Conservation (phyloP, 805 yeast species). For the Wickerhamiella sorbophila region DNA sequence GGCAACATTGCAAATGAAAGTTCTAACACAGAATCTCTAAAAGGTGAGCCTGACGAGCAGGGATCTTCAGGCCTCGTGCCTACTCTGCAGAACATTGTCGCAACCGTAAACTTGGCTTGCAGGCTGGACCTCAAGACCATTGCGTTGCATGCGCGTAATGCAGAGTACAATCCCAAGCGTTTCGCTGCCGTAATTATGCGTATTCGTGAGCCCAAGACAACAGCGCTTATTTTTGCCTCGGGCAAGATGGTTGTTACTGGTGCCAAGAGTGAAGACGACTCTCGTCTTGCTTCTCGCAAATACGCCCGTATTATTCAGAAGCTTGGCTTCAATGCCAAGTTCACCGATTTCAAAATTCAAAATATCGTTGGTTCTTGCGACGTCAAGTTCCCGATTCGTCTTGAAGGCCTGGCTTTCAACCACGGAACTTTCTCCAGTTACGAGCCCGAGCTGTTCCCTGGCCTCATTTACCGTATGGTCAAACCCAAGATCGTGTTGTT, state of each 20-base stretch:
- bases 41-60: conserved; percentile 38
- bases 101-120: conserved; percentile 93
- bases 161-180: conserved; percentile 92
- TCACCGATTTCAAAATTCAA: conserved; percentile 95
- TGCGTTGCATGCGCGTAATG: conserved; percentile 96
- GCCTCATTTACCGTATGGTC: conserved; percentile 97
- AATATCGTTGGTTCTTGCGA: conserved; percentile 98
- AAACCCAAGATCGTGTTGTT: conserved; percentile 93
- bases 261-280: conserved; percentile 96
- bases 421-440: conserved; percentile 98
- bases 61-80: conserved; percentile 94
- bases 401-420: conserved; percentile 93
- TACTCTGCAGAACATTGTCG: conserved; percentile 80
- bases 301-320: conserved; percentile 97
- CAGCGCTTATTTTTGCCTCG: conserved; percentile 93
- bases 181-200: conserved; percentile 99
- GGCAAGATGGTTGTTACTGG: conserved; percentile 99
- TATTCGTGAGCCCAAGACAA: conserved; percentile 96
- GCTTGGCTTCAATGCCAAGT: conserved; percentile 93
- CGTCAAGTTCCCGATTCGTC: conserved; percentile 91
- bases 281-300: conserved; percentile 94
- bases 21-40: conserved; percentile 4
- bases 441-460: conserved; percentile 97
- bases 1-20: conserved; percentile 3
- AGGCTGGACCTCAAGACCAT: conserved; percentile 91